Base-by-base conservation (phyloP, 257 asterid species). In the Solanum bulbocastanum region DNA sequence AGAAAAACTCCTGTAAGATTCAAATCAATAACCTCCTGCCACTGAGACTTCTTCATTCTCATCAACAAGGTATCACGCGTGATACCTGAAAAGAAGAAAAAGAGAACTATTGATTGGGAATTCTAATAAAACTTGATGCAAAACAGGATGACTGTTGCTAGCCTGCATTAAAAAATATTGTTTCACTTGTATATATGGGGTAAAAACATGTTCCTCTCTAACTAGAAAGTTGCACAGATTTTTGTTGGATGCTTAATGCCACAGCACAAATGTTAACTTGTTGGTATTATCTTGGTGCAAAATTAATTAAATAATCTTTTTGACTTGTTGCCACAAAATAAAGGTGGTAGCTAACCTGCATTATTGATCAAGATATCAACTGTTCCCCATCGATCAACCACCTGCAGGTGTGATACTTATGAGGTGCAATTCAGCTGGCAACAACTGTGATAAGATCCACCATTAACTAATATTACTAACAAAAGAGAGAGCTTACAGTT, bases 1-100 rank as follows among this genome's bases (percentile, higher is more conserved):
- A 97, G 92, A 92, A 92, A 97, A 87, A 96, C 99, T 62, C 99
- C 99, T 4, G 99, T 97, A 82, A 97, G 99, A 91, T 97, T 97
- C 87, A 96, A 93, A 91, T 94, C 98, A 86, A 97, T 96, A 92
- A 97, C 99, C 86, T 97, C 99, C 91, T 95, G 96, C 99, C 99
- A 97, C 73, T 97, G 99, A 87, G 99, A 88, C 66, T 88, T 90
- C 93, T 94, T 95, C 99, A 97, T 97, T 93, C 98, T 94, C 99
- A 97, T 96, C 95, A 97, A 90, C 92, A 97, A 93, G 87, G 98
- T 96, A 92, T 95, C 99, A 91, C 98, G 94, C 6, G 99, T 95
- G 89, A 97, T 96, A 84, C 99, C 99, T 97, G 94, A 87, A 89
- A 89, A 69, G 78, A 86, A 76, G 52, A n/a, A 75, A 49, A 82